phyloP scores from a whole-genome alignment of 805 yeast species.

The Kazachstania africana region DNA sequence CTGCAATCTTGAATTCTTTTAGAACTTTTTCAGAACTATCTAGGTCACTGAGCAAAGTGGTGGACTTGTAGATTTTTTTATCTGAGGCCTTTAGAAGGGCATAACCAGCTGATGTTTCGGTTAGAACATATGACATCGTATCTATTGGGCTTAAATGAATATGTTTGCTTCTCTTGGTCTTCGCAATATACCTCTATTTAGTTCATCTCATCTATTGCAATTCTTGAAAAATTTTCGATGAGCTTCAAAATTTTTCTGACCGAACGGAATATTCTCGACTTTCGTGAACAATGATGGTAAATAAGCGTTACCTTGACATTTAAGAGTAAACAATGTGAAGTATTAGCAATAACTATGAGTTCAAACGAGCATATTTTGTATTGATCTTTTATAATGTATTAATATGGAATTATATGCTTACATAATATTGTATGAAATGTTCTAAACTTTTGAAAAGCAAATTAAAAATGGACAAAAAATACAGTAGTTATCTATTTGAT shows the following conservation, averaged over 20 bases:
- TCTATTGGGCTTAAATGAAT: background rate
- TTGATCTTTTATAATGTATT: too few species aligned
- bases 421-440: too few species aligned
- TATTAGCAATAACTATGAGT: too few species aligned
- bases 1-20: conserved; percentile 84
- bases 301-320: too few species aligned
- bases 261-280: conserved; percentile 1
- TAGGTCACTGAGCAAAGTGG: conserved; percentile 62
- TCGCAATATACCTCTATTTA: background rate
- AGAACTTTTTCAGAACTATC: conserved; percentile 76
- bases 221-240: conserved; percentile 17
- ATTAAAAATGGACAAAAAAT: too few species aligned
- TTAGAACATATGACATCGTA: conserved; percentile 73
- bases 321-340: too few species aligned
- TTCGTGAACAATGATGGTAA: too few species aligned
- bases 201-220: background rate
- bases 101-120: conserved; percentile 98
- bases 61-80: conserved; percentile 87
- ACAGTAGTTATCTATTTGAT: too few species aligned
- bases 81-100: conserved; percentile 96
- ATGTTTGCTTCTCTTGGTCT: background rate
- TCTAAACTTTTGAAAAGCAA: too few species aligned
- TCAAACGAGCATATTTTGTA: too few species aligned
- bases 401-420: too few species aligned
- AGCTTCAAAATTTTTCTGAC: conserved; percentile 13